Percentiles rank a stretch among this genome's conserved stretches.
These are phyloP conservation scores for Fusarium setosum DNA, from an alignment of 2,329 filamentous ascomycete genomes.

Conservation along the genomic window DNA sequence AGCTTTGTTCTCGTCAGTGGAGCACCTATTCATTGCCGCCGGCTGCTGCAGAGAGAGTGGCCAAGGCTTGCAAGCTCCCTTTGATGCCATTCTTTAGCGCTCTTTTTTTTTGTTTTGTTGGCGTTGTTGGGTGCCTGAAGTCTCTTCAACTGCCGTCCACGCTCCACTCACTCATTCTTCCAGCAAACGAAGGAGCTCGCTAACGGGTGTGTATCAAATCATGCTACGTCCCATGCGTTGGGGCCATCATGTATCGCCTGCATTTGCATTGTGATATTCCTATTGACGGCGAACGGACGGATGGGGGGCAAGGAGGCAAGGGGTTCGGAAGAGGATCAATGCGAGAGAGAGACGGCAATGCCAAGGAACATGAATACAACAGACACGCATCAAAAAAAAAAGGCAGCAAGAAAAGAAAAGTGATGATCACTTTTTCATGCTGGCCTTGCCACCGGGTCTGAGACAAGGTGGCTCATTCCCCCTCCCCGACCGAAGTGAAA, in stretches of 20 bases:
- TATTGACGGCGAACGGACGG: not conserved
- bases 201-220: not conserved
- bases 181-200: not conserved
- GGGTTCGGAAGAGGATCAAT: conserved; percentile 4
- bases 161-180: not conserved
- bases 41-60: conserved; percentile 7
- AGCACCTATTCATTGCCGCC: conserved; percentile 11
- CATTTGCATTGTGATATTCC: not conserved
- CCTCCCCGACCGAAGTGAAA: not conserved
- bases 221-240: not conserved
- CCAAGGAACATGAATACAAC: too few species aligned
- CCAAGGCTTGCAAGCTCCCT: not conserved
- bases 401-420: not conserved
- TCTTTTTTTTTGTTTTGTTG: too few species aligned
- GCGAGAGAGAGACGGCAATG: too few species aligned
- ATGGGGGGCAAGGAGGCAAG: conserved; percentile 9
- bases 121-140: conserved; percentile 1
- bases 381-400: too few species aligned
- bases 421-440: conserved; percentile 4
- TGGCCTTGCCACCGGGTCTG: conserved; percentile 2
- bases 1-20: conserved; percentile 4
- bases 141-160: not conserved
- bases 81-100: conserved; percentile 4
- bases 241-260: not conserved
- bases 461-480: conserved; percentile 11